Percentiles rank a stretch among this genome's conserved stretches.
Evolutionary conservation across 1,139 yeast genomes (phyloP).

Genomic region (Saccharomyces pastorianus): DNA sequence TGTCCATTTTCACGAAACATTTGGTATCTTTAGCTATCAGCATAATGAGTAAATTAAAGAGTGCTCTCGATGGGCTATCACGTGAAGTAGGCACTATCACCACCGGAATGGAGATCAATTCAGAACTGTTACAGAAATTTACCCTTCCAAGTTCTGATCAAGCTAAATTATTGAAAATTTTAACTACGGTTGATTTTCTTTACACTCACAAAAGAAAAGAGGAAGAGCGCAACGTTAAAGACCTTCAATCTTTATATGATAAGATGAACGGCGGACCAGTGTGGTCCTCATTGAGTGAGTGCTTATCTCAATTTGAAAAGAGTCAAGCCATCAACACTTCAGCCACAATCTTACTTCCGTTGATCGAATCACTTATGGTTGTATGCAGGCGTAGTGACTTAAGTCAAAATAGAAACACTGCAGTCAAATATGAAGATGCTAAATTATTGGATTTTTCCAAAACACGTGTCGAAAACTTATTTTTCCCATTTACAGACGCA

Average conservation of each 20-base stretch:
- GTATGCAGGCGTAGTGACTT: slow-evolving; percentile 84
- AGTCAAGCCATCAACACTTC: slow-evolving; percentile 46
- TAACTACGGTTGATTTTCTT: slow-evolving; percentile 84
- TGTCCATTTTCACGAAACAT: slow-evolving; percentile 58
- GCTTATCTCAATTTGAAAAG: slow-evolving; percentile 43
- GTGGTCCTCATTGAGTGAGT: slow-evolving; percentile 83
- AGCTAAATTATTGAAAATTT: slow-evolving; percentile 71
- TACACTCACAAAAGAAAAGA: slow-evolving; percentile 36
- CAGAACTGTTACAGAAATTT: slow-evolving; percentile 54
- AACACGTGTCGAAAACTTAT: slow-evolving; percentile 71
- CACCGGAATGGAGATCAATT: slow-evolving; percentile 41
- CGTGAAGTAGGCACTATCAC: slow-evolving; percentile 37
- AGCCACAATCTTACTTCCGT: slow-evolving; percentile 75
- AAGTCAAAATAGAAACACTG: slow-evolving; percentile 36
- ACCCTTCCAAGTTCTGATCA: slow-evolving; percentile 82
- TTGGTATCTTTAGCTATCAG: slow-evolving; percentile 58
- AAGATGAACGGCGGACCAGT: slow-evolving; percentile 64
- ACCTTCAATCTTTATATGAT: slow-evolving; percentile 54
- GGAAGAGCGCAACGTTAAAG: slow-evolving; percentile 21
- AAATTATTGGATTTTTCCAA: slow-evolving; percentile 59
- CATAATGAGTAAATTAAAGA: slow-evolving; percentile 50
- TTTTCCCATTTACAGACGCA: slow-evolving; percentile 82
- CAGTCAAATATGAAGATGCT: slow-evolving; percentile 45
- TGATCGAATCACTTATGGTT: slow-evolving; percentile 90
- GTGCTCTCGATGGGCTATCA: slow-evolving; percentile 48